Base-by-base conservation (phyloP, 129 eudicot genomes). In the Artemisia argyi region DNA sequence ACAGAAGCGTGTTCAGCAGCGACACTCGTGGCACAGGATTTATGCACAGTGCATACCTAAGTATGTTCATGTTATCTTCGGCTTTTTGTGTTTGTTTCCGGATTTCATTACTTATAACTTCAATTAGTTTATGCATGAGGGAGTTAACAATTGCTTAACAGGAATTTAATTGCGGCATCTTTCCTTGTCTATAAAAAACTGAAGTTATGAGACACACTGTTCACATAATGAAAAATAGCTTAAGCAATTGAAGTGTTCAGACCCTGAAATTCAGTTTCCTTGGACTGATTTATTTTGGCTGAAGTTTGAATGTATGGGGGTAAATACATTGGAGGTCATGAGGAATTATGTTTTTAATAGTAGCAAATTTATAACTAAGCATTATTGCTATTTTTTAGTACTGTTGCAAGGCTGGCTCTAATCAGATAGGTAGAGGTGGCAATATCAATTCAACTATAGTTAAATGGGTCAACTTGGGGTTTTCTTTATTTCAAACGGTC, bases 1-100 rank as follows among this genome's bases (percentile, higher is more conserved):
- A 94, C 79, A 81, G 99, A 84, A 94, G 96, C 68, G 99, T 94
- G 71, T 94, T 94, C 85, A 88, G 88, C 80, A 94, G 97, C 77
- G 91, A 65, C 50, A 94, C 99, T 64, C 93, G 99, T 24, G 99
- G 99, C 76, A 90, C 97, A 56, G 99, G 99, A 83, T 94, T 94
- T 73, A 94, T 94, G 99, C 99, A 94, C 69, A 92, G 99, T 50
- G 97, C 99, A 60, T 94, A 90, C 76, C 77, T 87, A 81, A 68
- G 99, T 94, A 94, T 74, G 90, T 60, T 79, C 17, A 20, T 46
- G 52, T 72, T 13, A 19, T 47, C 28, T 20, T 2, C 20, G 53
- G 18, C 15, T 32, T 54, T 35, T 10, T 32, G 2, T 9, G 35
- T 57, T n/a, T 10, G 22, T 11, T 57, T 12, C 0, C 4, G 61